phyloP scores from a whole-genome alignment of 331 rosid species.

The Malus hybrid region DNA sequence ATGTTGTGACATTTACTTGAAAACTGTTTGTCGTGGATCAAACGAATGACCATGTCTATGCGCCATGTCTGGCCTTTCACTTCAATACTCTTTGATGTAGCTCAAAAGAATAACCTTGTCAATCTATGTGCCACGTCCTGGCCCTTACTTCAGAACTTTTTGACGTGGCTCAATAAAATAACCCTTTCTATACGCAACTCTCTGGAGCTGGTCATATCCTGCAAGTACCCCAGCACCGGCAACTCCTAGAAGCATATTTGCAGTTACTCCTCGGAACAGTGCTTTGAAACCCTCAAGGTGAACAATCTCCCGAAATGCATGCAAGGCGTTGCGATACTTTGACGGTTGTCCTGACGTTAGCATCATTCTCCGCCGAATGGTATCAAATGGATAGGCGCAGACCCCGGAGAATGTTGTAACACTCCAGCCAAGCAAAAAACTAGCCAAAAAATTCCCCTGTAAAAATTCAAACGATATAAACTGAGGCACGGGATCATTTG shows the following conservation, averaged over 20 bases:
- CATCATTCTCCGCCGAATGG: constrained; percentile 92
- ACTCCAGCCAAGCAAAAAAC: constrained; percentile 94
- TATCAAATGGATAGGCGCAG: constrained; percentile 97
- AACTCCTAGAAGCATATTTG: constrained; percentile 93
- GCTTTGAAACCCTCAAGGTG: constrained; percentile 63
- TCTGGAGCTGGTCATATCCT: constrained; percentile 77
- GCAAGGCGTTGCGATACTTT: constrained; percentile 57
- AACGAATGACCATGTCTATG: constrained; percentile 4
- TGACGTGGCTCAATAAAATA: constrained; percentile 27
- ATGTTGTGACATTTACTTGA: background rate
- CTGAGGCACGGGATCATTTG: background rate
- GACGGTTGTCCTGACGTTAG: constrained; percentile 78
- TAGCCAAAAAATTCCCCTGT: constrained; percentile 85
- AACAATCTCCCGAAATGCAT: constrained; percentile 75
- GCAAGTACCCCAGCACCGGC: constrained; percentile 99
- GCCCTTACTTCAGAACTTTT: constrained; percentile 39
- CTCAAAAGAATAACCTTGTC: background rate
- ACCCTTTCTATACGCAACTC: constrained; percentile 36
- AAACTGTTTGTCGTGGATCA: background rate
- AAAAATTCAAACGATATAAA: constrained; percentile 2
- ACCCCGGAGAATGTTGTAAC: constrained; percentile 72
- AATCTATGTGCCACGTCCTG: background rate
- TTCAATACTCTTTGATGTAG: background rate
- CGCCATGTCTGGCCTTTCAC: background rate
- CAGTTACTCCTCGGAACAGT: constrained; percentile 73